A percentile compares a stretch with the other conserved stretches of the same genome.
phyloP scores from a whole-genome alignment of 306 rosid genomes.

The Rosa chinensis region DNA sequence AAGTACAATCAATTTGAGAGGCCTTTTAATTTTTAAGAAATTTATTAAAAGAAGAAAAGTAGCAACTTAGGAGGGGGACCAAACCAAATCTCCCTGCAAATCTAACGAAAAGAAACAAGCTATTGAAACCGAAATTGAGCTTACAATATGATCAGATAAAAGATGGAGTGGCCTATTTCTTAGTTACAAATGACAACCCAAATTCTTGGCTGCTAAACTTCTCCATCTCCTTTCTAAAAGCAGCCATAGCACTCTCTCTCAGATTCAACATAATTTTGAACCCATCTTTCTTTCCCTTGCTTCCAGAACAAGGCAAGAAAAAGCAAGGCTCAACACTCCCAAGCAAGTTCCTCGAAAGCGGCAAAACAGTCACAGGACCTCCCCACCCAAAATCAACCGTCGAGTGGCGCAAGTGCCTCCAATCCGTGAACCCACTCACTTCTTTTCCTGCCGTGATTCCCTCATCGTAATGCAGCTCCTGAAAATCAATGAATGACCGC shows the following conservation, averaged over 20 bases:
- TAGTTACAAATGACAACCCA: conserved; percentile 1
- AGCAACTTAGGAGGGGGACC: too few relatives aligned
- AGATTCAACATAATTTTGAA: conserved; percentile 64
- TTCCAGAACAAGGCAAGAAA: conserved; percentile 65
- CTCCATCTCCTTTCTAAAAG: conserved; percentile 57
- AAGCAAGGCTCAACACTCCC: conserved; percentile 85
- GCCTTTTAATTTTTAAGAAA: too few relatives aligned
- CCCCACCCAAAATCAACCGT: conserved; percentile 96
- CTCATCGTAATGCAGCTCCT: conserved; percentile 52
- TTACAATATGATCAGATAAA: too few relatives aligned
- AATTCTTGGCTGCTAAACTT: conserved; percentile 31
- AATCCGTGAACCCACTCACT: conserved; percentile 87
- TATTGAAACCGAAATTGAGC: too few relatives aligned
- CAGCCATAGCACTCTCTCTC: conserved; percentile 53
- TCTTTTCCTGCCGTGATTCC: conserved; percentile 68
- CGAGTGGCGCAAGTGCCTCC: conserved; percentile 85
- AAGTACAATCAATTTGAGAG: too few relatives aligned
- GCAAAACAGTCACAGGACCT: conserved; percentile 84
- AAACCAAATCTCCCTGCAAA: too few relatives aligned
- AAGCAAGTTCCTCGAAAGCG: conserved; percentile 60
- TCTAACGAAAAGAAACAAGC: too few relatives aligned
- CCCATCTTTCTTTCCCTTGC: conserved; percentile 38
- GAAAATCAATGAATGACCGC: conserved; percentile 68
- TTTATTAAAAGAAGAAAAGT: too few relatives aligned
- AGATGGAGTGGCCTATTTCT: background rate